Evolutionary conservation across 2,329 filamentous ascomycete genomes (phyloP), one percentile per base, ranked within the genome.

Genomic region (Diaporthe citri): DNA sequence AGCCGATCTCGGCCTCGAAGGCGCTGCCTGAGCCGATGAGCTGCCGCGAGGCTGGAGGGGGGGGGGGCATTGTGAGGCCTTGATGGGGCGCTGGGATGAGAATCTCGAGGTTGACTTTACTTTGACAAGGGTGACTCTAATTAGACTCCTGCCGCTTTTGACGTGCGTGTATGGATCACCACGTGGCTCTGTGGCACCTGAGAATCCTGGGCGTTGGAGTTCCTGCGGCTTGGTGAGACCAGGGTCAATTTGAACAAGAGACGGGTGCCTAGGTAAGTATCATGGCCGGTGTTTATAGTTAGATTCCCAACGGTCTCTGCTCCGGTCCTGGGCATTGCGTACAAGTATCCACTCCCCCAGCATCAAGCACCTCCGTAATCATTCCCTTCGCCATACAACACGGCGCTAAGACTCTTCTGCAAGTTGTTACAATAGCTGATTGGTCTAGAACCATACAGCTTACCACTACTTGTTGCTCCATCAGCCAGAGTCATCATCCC

Each of bases 1-100:
- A 90, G 67, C 87, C 88, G 72, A 90, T 90, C 76, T 87, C 82
- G 36, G 82, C 82, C 80, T 90, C 88, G 76, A 90, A 90, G 55
- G 83, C 80, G 7, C 88, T 90, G 69, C 85, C 86, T 31, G 87
- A 88, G 78, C 84, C 86, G 78, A 89, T 87, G 78, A 80, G 77
- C 55, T 67, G 78, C 39, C 78, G 77, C 9, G 73, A 22, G 1
- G 76, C 43, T 13, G 48, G n/a, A n/a, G 52, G 20, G 46, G 52
- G 20, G 46, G 57, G 41, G 15, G 71, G n/a, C 71, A 72, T 72
- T 20, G 25, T 36, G 22, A 64, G 62, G n/a, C 55, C 34, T 55
- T 10, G 62, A 28, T 36, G 13, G 13, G 31, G 20, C 17, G 10
- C 4, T 31, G 12, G 5, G 28, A 10, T 10, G 31, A 39, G 31